Conservation (phyloP, 2,329 filamentous ascomycete genomes). For the Penicillium occitanis region DNA sequence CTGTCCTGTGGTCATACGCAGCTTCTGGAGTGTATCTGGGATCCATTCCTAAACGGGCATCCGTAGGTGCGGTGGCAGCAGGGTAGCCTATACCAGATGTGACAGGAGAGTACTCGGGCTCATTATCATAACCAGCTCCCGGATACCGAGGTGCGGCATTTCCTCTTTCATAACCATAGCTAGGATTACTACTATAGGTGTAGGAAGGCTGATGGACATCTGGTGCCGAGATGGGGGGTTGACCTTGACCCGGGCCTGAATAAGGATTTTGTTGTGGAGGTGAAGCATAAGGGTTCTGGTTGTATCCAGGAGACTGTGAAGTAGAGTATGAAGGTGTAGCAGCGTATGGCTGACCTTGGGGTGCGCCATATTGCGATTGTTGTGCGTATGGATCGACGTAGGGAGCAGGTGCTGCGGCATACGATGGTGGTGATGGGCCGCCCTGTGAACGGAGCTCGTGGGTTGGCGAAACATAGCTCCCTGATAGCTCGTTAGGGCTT, state of each 20-base stretch:
- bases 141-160: constrained; percentile 44
- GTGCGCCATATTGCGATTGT: constrained; percentile 34
- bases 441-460: constrained; percentile 39
- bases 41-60: constrained; percentile 46
- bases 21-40: constrained; percentile 45
- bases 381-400: constrained; percentile 40
- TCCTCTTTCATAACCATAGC: constrained; percentile 41
- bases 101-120: constrained; percentile 43
- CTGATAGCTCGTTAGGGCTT: constrained; percentile 40
- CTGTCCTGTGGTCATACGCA: constrained; percentile 34
- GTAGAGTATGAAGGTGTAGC: constrained; percentile 24
- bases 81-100: constrained; percentile 43
- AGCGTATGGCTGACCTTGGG: constrained; percentile 37
- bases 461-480: constrained; percentile 39
- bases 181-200: constrained; percentile 36
- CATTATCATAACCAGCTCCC: constrained; percentile 44
- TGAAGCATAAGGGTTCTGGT: constrained; percentile 38
- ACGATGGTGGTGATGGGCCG: constrained; percentile 40
- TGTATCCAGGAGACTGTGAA: constrained; percentile 21
- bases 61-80: constrained; percentile 40
- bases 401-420: constrained; percentile 36
- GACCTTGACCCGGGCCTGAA: constrained; percentile 32
- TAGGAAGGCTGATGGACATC: constrained; percentile 40
- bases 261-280: constrained; percentile 24
- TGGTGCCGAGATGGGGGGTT: constrained; percentile 39